Conservation (phyloP, 805 yeast species). For the Blastobotrys chiropterorum region DNA sequence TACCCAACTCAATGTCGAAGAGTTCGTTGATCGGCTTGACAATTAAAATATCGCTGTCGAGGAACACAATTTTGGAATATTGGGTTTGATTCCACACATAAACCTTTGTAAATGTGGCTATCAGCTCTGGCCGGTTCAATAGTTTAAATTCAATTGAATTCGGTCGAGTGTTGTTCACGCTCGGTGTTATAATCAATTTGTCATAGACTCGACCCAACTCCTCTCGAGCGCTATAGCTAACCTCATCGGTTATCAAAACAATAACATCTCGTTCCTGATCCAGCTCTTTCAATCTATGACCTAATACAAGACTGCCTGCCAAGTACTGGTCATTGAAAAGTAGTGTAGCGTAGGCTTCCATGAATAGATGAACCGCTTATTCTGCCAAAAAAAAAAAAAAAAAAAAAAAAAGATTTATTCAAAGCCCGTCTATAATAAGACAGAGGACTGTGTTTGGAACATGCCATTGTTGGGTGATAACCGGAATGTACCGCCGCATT, state of each 20-base stretch:
- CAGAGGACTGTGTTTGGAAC: not conserved
- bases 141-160: slow-evolving; percentile 26
- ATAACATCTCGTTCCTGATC: slow-evolving; percentile 20
- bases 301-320: slow-evolving; percentile 48
- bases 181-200: slow-evolving; percentile 25
- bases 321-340: slow-evolving; percentile 40
- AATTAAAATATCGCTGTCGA: slow-evolving; percentile 53
- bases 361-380: not conserved
- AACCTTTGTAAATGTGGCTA: slow-evolving; percentile 46
- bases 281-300: slow-evolving; percentile 28
- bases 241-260: slow-evolving; percentile 25
- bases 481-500: not conserved
- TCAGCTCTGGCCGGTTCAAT: slow-evolving; percentile 46
- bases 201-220: slow-evolving; percentile 23
- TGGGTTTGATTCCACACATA: slow-evolving; percentile 46
- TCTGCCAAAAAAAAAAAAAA: not conserved
- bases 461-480: not conserved
- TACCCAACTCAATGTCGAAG: slow-evolving; percentile 20
- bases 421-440: not conserved
- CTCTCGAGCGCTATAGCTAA: slow-evolving; percentile 16
- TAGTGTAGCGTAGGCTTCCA: slow-evolving; percentile 38
- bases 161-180: slow-evolving; percentile 18
- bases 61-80: slow-evolving; percentile 38
- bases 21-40: slow-evolving; percentile 29
- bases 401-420: not conserved